These are phyloP conservation scores for Platanthera zijinensis DNA, from an alignment of 106 monocot species.

Conservation along the genomic window DNA sequence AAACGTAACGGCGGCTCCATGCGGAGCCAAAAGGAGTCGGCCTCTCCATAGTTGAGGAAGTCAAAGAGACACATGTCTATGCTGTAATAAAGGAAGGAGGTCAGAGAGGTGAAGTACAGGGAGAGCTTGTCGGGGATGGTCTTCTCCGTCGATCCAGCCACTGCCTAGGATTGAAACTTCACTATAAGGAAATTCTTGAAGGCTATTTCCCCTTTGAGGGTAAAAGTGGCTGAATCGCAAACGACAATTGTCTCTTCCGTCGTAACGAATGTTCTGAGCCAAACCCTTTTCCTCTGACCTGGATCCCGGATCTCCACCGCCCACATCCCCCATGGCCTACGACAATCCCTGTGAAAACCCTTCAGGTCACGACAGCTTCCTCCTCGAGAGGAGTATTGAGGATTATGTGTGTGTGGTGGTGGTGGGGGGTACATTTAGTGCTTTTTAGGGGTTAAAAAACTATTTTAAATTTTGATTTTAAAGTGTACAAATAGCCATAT, in stretches of 20 bases:
- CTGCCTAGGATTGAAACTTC: background rate
- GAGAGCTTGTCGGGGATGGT: background rate
- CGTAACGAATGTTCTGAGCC: conserved; percentile 13
- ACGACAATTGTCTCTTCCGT: conserved; percentile 8
- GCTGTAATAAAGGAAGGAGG: conserved; percentile 7
- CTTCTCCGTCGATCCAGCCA: background rate
- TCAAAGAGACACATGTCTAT: conserved; percentile 8
- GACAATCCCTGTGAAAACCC: conserved; percentile 9
- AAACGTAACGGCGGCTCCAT: conserved; percentile 13
- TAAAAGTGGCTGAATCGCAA: conserved; percentile 14
- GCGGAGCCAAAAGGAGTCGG: conserved; percentile 13
- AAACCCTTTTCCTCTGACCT: background rate
- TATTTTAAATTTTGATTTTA: too few relatives aligned
- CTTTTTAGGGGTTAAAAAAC: too few relatives aligned
- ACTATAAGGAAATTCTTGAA: conserved; percentile 8
- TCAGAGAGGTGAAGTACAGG: conserved; percentile 1
- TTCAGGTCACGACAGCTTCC: background rate
- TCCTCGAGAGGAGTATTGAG: too few relatives aligned
- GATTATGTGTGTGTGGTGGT: too few relatives aligned
- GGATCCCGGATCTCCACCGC: conserved; percentile 48
- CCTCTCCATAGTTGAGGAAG: conserved; percentile 9
- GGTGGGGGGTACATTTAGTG: too few relatives aligned
- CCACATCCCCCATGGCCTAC: conserved; percentile 31
- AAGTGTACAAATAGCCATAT: too few relatives aligned
- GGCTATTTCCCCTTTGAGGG: conserved; percentile 9